phyloP scores from a whole-genome alignment of 2,329 filamentous ascomycete species.

The Stromatinia cepivora region DNA sequence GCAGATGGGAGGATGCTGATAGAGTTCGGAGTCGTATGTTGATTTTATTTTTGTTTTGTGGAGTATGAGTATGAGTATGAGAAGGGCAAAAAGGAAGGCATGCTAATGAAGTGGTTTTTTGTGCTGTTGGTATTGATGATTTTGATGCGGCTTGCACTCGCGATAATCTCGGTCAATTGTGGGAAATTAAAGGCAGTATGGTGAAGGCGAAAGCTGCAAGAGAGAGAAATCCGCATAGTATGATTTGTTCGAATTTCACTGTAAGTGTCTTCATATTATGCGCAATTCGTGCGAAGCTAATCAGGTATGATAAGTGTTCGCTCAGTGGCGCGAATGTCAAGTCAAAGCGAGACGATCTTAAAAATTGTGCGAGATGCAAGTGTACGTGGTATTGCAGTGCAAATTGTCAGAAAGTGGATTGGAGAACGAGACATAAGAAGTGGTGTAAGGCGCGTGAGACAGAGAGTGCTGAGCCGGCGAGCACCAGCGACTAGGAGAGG shows the following conservation, averaged over 20 bases:
- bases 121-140: neutral
- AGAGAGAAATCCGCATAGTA: neutral
- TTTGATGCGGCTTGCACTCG: neutral
- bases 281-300: neutral
- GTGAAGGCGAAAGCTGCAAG: neutral
- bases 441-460: neutral
- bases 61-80: neutral
- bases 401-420: neutral
- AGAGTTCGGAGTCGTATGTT: neutral
- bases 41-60: no score
- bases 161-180: slow-evolving; percentile 1
- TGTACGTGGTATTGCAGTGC: slow-evolving; percentile 1
- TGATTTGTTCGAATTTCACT: slow-evolving; percentile 6
- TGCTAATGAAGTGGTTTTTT: neutral
- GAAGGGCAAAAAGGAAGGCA: neutral
- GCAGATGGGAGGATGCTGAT: slow-evolving; percentile 1
- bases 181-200: slow-evolving; percentile 8
- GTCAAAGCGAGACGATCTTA: neutral
- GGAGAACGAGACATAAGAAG: slow-evolving; percentile 5
- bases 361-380: neutral
- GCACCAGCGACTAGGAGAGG: neutral
- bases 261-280: no score
- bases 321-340: neutral
- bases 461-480: neutral
- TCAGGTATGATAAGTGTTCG: neutral